Conservation (phyloP, 306 rosid species). For the Medicago ruthenica region DNA sequence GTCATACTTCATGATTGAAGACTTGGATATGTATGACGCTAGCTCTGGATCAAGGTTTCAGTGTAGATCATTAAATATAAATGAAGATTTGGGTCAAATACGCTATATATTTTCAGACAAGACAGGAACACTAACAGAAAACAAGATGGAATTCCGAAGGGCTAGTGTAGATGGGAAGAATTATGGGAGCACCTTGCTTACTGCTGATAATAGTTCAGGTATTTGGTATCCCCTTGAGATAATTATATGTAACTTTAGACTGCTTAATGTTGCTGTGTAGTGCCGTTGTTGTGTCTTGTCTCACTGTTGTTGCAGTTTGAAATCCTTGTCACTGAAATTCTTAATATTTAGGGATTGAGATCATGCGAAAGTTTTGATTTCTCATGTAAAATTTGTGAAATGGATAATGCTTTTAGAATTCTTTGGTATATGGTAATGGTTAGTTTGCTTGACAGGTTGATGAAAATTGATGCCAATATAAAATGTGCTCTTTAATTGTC, state of each 20-base stretch:
- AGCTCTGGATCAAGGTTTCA: conserved; percentile 85
- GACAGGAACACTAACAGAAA: conserved; percentile 97
- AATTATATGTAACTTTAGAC: conserved; percentile 10
- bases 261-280: conserved; percentile 13
- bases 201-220: conserved; percentile 59
- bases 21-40: conserved; percentile 69
- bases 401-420: conserved; percentile 16
- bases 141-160: conserved; percentile 92
- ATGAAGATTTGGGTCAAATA: conserved; percentile 97
- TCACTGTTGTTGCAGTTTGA: conserved; percentile 28
- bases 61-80: conserved; percentile 96
- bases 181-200: conserved; percentile 61
- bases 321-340: conserved; percentile 17
- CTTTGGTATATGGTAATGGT: conserved; percentile 33
- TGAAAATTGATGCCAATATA: conserved; percentile 18
- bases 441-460: conserved; percentile 16
- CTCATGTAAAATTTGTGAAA: conserved; percentile 30
- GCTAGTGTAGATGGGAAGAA: conserved; percentile 80
- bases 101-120: conserved; percentile 93
- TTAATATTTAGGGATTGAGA: conserved; percentile 28
- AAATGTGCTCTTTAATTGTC: conserved; percentile 25
- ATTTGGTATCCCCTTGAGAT: conserved; percentile 39
- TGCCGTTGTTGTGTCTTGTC: conserved; percentile 27
- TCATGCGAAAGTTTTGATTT: conserved; percentile 6
- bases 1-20: conserved; percentile 98